Evolutionary conservation across 345 rosid genomes (phyloP).

Genomic region (Eucalyptus regnans): DNA sequence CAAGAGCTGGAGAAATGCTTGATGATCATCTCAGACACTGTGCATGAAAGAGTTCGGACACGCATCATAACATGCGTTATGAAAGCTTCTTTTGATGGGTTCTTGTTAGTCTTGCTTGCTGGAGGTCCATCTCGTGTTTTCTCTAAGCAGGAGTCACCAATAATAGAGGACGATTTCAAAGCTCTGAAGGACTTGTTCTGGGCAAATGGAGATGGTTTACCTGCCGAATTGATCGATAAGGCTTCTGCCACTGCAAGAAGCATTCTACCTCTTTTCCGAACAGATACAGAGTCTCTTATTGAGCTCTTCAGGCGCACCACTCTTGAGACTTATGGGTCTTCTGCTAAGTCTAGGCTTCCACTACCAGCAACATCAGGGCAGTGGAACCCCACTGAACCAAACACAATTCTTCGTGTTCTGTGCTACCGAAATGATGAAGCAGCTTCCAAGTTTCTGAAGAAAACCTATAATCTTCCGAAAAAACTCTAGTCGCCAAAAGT

Average conservation of each 20-base stretch:
- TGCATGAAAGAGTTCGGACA: constrained; percentile 76
- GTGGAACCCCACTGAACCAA: constrained; percentile 86
- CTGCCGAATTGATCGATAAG: constrained; percentile 66
- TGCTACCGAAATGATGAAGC: constrained; percentile 85
- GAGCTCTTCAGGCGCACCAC: constrained; percentile 71
- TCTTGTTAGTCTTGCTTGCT: constrained; percentile 81
- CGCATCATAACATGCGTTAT: constrained; percentile 68
- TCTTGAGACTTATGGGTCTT: constrained; percentile 63
- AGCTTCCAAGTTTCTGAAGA: constrained; percentile 78
- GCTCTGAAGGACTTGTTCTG: constrained; percentile 78
- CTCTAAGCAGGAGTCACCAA: constrained; percentile 55
- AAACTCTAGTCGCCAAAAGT: constrained; percentile 20
- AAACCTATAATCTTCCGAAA: constrained; percentile 78
- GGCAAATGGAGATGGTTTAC: constrained; percentile 95
- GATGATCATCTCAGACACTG: constrained; percentile 48
- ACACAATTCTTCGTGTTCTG: constrained; percentile 72
- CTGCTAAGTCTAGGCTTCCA: constrained; percentile 78
- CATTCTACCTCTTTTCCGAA: constrained; percentile 66
- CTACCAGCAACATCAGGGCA: constrained; percentile 85
- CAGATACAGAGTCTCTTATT: constrained; percentile 76
- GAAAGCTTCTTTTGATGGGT: constrained; percentile 92
- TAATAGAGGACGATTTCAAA: constrained; percentile 90
- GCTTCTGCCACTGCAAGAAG: constrained; percentile 51
- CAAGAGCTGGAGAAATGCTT: constrained; percentile 67
- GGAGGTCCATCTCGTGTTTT: constrained; percentile 93